Base-by-base conservation (phyloP, 1,139 yeast species). In the Candida glucosophila region DNA sequence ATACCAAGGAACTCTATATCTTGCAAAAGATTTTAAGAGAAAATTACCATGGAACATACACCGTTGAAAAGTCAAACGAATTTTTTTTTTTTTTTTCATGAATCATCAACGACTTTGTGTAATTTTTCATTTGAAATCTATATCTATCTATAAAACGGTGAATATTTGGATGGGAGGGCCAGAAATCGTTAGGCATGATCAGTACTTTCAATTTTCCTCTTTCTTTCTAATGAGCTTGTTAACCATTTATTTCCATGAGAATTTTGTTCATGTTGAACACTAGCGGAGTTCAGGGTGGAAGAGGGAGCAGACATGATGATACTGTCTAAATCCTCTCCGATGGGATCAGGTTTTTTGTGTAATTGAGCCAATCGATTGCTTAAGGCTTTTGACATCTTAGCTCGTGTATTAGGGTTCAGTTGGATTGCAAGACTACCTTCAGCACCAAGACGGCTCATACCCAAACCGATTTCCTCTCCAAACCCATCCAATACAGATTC, bases 381-480 rank as follows among this genome's bases (percentile, higher is more conserved):
- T 70, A 75, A 67, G 1, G 58, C 49, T 43, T 76, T 77, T 1
- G 78, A 58, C 49, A 75, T 49, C 32, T 66, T 67, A 2, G 77
- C 73, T 28, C 51, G 58, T 11, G 72, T 69, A 23, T 61, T 60
- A 1, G 54, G 43, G 29, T 58, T 62, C 7, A 52, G 40, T 23
- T 52, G 54, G 10, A 67, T 47, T n/a, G 59, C 55, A 22, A 46
- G 39, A 32, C 52, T 37, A 5, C 55, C 49, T 15, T 36, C 37
- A 4, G 41, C 37, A 5, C 49, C 48, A 28, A 54, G 41, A 21
- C 65, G 67, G 27, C 77, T 65, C 85, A 83, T 73, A 4, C 95
- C 95, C 29, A 83, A 44, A 0, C 95, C 95, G 20, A 80, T 62
- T 38, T 83, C 92, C 35, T 82, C 90, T 8, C 93, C 95, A 45